A percentile compares a stretch with the other conserved stretches of the same genome.
Conservation (phyloP, 2,329 filamentous ascomycete species). For the Cercospora citrullina region DNA sequence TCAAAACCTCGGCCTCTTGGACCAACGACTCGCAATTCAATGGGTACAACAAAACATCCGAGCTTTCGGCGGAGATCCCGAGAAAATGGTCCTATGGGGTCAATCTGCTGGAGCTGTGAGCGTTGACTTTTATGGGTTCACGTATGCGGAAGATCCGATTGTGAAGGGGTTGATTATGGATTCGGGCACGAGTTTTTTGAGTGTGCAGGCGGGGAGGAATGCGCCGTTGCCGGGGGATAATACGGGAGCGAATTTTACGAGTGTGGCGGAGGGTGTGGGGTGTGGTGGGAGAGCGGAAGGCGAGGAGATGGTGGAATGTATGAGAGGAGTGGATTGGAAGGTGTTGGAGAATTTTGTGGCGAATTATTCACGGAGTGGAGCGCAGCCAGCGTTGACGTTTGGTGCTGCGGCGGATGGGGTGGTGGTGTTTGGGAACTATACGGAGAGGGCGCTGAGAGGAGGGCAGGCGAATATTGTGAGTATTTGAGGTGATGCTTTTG, state of each 20-base stretch:
- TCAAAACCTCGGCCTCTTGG: slow-evolving; percentile 53
- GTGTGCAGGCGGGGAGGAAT: not conserved
- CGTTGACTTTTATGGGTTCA: slow-evolving; percentile 38
- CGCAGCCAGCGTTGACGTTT: slow-evolving; percentile 35
- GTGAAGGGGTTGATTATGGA: slow-evolving; percentile 42
- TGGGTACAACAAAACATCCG: slow-evolving; percentile 55
- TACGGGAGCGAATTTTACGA: slow-evolving; percentile 31
- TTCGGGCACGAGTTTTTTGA: slow-evolving; percentile 41
- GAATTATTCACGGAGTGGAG: slow-evolving; percentile 16
- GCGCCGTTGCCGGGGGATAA: slow-evolving; percentile 12
- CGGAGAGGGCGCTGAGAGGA: slow-evolving; percentile 24
- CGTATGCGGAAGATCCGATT: slow-evolving; percentile 42
- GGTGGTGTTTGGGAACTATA: slow-evolving; percentile 35
- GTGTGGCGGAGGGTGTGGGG: slow-evolving; percentile 21
- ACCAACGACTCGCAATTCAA: slow-evolving; percentile 56
- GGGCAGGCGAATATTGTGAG: slow-evolving; percentile 41
- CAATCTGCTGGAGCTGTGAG: slow-evolving; percentile 34
- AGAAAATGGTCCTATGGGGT: slow-evolving; percentile 32
- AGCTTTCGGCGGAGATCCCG: slow-evolving; percentile 51
- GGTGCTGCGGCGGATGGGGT: slow-evolving; percentile 31
- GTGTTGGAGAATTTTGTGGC: slow-evolving; percentile 23
- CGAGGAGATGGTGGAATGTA: slow-evolving; percentile 19
- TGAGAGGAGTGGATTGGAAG: slow-evolving; percentile 21
- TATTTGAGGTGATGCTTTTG: not conserved
- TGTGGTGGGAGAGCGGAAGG: slow-evolving; percentile 36